phyloP scores from a whole-genome alignment of 495 filamentous ascomycete genomes.

The Bacidia gigantensis region DNA sequence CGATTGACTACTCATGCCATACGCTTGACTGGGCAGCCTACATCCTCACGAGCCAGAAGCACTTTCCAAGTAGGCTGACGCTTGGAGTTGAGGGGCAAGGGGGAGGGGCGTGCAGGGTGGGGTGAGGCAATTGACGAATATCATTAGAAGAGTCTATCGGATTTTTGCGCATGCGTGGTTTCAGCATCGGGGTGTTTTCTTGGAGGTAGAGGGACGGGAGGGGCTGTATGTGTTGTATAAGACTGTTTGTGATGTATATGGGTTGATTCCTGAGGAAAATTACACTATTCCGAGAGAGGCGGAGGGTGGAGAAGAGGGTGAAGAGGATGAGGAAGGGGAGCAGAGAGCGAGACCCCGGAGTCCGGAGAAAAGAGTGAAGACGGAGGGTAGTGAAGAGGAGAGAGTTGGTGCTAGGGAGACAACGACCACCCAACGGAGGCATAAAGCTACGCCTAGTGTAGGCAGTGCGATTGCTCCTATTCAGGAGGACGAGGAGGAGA shows the following conservation, averaged over 20 bases:
- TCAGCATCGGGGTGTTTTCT: conserved; percentile 88
- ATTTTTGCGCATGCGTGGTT: conserved; percentile 99
- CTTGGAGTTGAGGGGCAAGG: conserved; percentile 46
- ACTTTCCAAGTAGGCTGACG: conserved; percentile 79
- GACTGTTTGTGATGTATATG: conserved; percentile 83
- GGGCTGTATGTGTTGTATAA: conserved; percentile 94
- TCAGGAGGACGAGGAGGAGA: conserved; percentile 56
- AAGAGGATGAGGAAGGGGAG: conserved; percentile 49
- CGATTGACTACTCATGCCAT: conserved; percentile 97
- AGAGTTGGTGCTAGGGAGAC: conserved; percentile 37
- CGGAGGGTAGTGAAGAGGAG: conserved; percentile 60
- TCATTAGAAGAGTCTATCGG: conserved; percentile 83
- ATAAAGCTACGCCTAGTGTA: conserved; percentile 62
- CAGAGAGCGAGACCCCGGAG: conserved; percentile 8
- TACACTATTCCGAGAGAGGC: conserved; percentile 91
- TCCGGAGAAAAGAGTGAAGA: conserved; percentile 13
- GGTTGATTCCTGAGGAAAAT: conserved; percentile 78
- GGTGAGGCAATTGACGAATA: conserved; percentile 77
- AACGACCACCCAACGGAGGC: conserved; percentile 59
- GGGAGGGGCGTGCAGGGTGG: conserved; percentile 40
- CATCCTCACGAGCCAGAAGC: conserved; percentile 74
- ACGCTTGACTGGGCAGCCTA: conserved; percentile 95
- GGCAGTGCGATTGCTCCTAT: conserved; percentile 62
- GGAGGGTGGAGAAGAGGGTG: conserved; percentile 40
- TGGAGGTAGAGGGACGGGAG: conserved; percentile 77